Evolutionary conservation across 208 protist genomes (phyloP).

Genomic region (Borovskyia barvae): DNA sequence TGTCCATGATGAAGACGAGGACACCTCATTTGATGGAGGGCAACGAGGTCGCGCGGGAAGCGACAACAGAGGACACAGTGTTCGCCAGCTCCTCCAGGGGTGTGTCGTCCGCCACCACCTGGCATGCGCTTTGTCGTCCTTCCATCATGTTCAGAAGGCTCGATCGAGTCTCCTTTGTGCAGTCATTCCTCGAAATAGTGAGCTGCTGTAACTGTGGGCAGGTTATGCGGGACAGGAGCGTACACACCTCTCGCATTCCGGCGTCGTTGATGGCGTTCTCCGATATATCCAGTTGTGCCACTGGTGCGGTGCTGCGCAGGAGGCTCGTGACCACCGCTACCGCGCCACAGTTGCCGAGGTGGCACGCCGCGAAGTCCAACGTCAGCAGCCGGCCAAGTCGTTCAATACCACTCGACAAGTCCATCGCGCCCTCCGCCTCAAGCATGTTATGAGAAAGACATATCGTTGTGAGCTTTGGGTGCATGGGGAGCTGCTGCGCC

Average conservation of each 20-base stretch:
- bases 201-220: constrained; percentile 39
- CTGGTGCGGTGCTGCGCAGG: constrained; percentile 31
- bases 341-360: constrained; percentile 52
- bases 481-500: constrained; percentile 33
- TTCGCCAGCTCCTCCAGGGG: constrained; percentile 32
- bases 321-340: constrained; percentile 39
- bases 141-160: constrained; percentile 38
- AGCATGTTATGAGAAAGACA: constrained; percentile 56
- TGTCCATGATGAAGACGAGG: too few species aligned
- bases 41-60: too few species aligned
- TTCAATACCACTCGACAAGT: constrained; percentile 38
- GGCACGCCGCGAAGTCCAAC: constrained; percentile 42
- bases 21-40: too few species aligned
- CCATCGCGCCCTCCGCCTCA: constrained; percentile 48
- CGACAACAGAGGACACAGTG: constrained; percentile 14
- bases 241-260: constrained; percentile 43
- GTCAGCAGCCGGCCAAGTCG: constrained; percentile 31
- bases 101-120: constrained; percentile 49
- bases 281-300: constrained; percentile 61
- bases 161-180: constrained; percentile 24
- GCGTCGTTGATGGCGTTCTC: constrained; percentile 61
- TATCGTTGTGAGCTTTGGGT: constrained; percentile 40
- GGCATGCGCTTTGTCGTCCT: constrained; percentile 33
- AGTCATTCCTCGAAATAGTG: constrained; percentile 53
- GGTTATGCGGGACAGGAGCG: constrained; percentile 23